phyloP scores from a whole-genome alignment of 768 basidiomycete genomes.

The Amanita subjunquillea region DNA sequence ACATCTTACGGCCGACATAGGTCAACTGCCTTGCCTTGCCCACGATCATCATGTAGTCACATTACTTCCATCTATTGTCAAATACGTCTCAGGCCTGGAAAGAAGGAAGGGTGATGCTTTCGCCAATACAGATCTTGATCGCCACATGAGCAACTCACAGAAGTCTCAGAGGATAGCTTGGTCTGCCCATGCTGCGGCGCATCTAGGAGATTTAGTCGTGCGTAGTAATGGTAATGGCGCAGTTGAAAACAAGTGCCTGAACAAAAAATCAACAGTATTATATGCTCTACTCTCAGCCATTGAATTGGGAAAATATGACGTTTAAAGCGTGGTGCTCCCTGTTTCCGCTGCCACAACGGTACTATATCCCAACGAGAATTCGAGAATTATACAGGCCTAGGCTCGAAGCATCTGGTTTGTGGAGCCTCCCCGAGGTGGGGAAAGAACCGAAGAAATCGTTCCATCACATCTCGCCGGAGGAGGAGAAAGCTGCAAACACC shows the following conservation, averaged over 20 bases:
- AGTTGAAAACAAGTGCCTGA: slow-evolving; percentile 3
- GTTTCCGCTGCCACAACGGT: slow-evolving; percentile 60
- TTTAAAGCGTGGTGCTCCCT: slow-evolving; percentile 42
- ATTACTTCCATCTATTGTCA: slow-evolving; percentile 50
- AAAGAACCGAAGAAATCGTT: slow-evolving; percentile 36
- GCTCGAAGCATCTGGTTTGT: slow-evolving; percentile 54
- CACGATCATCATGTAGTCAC: slow-evolving; percentile 43
- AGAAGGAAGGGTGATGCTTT: slow-evolving; percentile 19
- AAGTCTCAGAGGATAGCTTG: slow-evolving; percentile 50
- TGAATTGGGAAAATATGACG: slow-evolving; percentile 54
- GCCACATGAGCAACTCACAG: slow-evolving; percentile 31
- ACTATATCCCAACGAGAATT: slow-evolving; percentile 61
- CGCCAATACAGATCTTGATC: slow-evolving; percentile 35
- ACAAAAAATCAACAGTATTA: slow-evolving; percentile 35
- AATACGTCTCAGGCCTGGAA: slow-evolving; percentile 48
- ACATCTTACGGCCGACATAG: slow-evolving; percentile 23
- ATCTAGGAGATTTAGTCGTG: slow-evolving; percentile 65
- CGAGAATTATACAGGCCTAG: slow-evolving; percentile 45
- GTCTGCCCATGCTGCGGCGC: slow-evolving; percentile 52
- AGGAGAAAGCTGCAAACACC: slow-evolving; percentile 19
- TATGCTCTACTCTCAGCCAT: slow-evolving; percentile 47
- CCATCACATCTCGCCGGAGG: slow-evolving; percentile 17
- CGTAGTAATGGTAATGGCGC: slow-evolving; percentile 16
- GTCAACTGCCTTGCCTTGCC: slow-evolving; percentile 62
- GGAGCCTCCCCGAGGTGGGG: slow-evolving; percentile 35